A percentile compares a stretch with the other conserved stretches of the same genome.
Conservation (phyloP, 768 basidiomycete species). For the Mycena polygramma region DNA sequence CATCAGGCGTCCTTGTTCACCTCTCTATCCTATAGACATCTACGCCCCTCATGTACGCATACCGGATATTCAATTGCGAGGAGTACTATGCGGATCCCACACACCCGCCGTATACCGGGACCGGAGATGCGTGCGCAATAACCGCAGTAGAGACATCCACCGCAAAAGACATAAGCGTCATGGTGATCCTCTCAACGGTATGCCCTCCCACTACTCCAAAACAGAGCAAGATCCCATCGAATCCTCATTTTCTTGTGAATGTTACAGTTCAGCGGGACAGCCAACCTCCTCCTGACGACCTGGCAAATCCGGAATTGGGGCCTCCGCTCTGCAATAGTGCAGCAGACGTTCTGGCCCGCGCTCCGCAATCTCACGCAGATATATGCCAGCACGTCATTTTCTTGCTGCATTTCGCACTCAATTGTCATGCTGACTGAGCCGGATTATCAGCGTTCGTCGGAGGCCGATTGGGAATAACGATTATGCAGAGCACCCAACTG, state of each 20-base stretch:
- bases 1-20: background rate
- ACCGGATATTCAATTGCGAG: constrained; percentile 31
- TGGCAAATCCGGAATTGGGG: constrained; percentile 36
- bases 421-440: background rate
- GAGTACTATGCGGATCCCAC: constrained; percentile 30
- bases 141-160: constrained; percentile 25
- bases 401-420: background rate
- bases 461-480: constrained; percentile 25
- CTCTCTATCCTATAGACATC: constrained; percentile 4
- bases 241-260: background rate
- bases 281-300: constrained; percentile 29
- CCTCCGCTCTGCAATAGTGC: constrained; percentile 25
- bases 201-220: background rate
- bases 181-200: constrained; percentile 27
- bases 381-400: constrained; percentile 29
- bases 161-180: constrained; percentile 27
- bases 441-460: constrained; percentile 17
- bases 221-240: background rate
- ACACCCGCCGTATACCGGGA: constrained; percentile 27
- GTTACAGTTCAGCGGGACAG: constrained; percentile 20
- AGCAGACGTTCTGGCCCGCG: constrained; percentile 37
- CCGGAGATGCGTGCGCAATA: constrained; percentile 31
- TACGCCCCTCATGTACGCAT: constrained; percentile 23
- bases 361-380: constrained; percentile 30
- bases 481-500: constrained; percentile 26